A percentile compares a stretch with the other conserved stretches of the same genome.
phyloP scores from a whole-genome alignment of 495 filamentous ascomycete genomes.

The Xylaria scruposa region DNA sequence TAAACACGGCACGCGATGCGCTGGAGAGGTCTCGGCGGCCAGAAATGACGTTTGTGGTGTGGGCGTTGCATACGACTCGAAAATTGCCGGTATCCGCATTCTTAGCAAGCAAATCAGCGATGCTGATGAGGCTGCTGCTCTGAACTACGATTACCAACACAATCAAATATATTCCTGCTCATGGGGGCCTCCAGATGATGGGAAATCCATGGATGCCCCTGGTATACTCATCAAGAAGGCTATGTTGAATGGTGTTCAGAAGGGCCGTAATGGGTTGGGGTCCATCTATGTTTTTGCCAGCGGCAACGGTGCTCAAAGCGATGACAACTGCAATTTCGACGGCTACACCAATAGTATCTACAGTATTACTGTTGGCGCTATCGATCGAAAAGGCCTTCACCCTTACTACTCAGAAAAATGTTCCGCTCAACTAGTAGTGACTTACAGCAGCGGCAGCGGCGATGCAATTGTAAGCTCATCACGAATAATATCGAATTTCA shows the following conservation, averaged over 20 bases:
- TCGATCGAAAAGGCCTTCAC: constrained; percentile 84
- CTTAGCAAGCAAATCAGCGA: constrained; percentile 89
- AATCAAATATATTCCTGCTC: constrained; percentile 99
- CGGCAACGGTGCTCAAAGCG: constrained; percentile 85
- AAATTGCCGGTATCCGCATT: constrained; percentile 88
- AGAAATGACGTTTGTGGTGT: constrained; percentile 95
- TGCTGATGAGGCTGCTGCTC: constrained; percentile 86
- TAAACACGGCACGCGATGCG: constrained; percentile 89
- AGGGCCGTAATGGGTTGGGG: constrained; percentile 82
- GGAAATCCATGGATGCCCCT: constrained; percentile 90
- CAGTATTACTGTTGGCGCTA: constrained; percentile 93
- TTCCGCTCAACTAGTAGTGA: constrained; percentile 92
- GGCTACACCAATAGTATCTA: constrained; percentile 99
- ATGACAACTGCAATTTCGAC: constrained; percentile 99
- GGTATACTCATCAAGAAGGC: constrained; percentile 86
- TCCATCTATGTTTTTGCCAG: constrained; percentile 97
- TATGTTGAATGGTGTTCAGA: constrained; percentile 90
- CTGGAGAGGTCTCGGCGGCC: constrained; percentile 90
- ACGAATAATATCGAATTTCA: neutral
- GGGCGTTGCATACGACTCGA: constrained; percentile 91
- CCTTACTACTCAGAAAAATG: constrained; percentile 95
- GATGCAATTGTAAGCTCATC: constrained; percentile 72
- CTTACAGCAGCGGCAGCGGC: constrained; percentile 88
- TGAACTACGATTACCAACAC: constrained; percentile 89
- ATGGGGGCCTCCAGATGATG: constrained; percentile 96